These are phyloP conservation scores for Backusella macrospora DNA, from an alignment of 192 early-diverging fungal genomes.

Conservation along the genomic window DNA sequence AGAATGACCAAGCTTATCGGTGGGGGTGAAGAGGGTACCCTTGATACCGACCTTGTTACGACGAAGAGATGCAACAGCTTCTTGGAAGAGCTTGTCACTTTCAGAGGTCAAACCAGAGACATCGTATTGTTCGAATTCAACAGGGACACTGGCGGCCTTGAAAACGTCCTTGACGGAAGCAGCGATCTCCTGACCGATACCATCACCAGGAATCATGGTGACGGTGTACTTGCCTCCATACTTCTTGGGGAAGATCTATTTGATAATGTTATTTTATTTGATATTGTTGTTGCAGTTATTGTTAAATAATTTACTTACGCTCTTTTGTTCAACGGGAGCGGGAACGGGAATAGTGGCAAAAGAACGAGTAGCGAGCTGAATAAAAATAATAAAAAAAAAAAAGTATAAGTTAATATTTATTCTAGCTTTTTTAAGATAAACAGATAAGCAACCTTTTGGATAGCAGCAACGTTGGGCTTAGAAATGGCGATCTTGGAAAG, in stretches of 20 bases:
- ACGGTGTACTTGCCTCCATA: slow-evolving; percentile 96
- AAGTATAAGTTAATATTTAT: too few species aligned
- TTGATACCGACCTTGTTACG: slow-evolving; percentile 98
- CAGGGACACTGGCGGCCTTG: slow-evolving; percentile 88
- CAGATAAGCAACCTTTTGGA: background rate
- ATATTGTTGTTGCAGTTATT: background rate
- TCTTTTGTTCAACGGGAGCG: slow-evolving; percentile 42
- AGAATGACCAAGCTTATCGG: slow-evolving; percentile 73
- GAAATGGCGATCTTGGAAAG: slow-evolving; percentile 5
- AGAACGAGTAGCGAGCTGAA: slow-evolving; percentile 18
- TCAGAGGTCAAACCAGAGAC: slow-evolving; percentile 88
- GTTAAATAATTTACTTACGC: slow-evolving; percentile 27
- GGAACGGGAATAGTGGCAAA: slow-evolving; percentile 29
- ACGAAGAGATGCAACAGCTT: slow-evolving; percentile 87
- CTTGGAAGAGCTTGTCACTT: slow-evolving; percentile 82
- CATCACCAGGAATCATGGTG: slow-evolving; percentile 98
- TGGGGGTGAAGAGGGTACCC: slow-evolving; percentile 91
- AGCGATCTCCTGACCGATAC: slow-evolving; percentile 94
- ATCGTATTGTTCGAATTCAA: slow-evolving; percentile 98
- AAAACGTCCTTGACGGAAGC: slow-evolving; percentile 92
- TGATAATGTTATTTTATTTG: background rate
- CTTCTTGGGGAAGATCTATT: slow-evolving; percentile 55
- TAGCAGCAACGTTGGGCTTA: background rate
- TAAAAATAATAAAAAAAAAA: too few species aligned
- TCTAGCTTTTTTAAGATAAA: too few species aligned